phyloP scores from a whole-genome alignment of 169 alveolate genomes.

The Plasmodium cynomolgi region DNA sequence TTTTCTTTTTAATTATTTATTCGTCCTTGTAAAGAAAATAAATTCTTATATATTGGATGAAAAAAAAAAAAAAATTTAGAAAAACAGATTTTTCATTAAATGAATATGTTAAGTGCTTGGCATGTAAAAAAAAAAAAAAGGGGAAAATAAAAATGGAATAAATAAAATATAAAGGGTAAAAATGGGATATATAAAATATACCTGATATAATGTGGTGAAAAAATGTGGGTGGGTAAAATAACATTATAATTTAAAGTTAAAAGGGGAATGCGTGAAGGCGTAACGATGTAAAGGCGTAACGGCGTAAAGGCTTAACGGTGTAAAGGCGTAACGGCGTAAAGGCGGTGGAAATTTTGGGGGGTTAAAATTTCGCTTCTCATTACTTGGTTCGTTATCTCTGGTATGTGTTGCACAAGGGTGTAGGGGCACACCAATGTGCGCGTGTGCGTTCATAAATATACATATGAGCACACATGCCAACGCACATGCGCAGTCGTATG shows the following conservation, averaged over 20 bases:
- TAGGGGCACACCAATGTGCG: background rate
- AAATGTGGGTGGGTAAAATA: background rate
- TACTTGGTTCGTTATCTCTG: constrained; percentile 1
- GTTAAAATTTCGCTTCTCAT: constrained; percentile 20
- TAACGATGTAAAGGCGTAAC: too few species aligned
- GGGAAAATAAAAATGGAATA: background rate
- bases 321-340: too few species aligned
- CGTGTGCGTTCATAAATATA: constrained; percentile 28
- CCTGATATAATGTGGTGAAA: background rate
- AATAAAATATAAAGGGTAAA: background rate
- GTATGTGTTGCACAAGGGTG: background rate
- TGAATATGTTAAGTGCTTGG: constrained; percentile 29
- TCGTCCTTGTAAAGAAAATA: constrained; percentile 45
- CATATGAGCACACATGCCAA: constrained; percentile 14
- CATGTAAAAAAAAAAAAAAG: constrained; percentile 16
- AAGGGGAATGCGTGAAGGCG: background rate
- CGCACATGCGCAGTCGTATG: background rate
- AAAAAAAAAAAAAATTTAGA: constrained; percentile 29
- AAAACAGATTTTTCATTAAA: constrained; percentile 40
- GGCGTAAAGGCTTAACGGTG: too few species aligned
- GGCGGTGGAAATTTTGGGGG: background rate
- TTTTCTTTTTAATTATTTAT: constrained; percentile 50
- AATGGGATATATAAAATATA: background rate
- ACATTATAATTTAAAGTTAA: constrained; percentile 43
- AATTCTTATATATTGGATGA: constrained; percentile 12